Conservation (phyloP, 2,329 filamentous ascomycete genomes). For the Xylaria sp. region DNA sequence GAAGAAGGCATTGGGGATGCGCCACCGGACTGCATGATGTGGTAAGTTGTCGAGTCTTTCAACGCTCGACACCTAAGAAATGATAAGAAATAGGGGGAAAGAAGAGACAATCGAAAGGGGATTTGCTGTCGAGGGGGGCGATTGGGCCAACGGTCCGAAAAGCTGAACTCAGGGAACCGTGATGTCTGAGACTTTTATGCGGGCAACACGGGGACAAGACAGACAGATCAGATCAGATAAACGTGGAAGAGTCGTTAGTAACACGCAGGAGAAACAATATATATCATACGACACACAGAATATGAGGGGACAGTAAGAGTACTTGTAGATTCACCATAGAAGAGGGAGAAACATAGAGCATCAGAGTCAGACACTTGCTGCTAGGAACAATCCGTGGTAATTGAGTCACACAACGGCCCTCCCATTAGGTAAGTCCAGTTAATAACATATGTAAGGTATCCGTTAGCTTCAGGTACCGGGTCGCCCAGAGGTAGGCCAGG, state of each 20-base stretch:
- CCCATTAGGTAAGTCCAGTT: constrained; percentile 19
- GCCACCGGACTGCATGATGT: constrained; percentile 55
- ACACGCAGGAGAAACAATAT: constrained; percentile 22
- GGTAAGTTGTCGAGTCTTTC: constrained; percentile 21
- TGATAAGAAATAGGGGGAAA: not conserved
- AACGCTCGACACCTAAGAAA: not conserved
- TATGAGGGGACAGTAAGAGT: not conserved
- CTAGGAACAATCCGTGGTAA: not conserved
- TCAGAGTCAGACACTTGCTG: constrained; percentile 10
- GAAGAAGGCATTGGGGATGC: constrained; percentile 51
- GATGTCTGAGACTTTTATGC: constrained; percentile 36
- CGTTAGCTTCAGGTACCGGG: constrained; percentile 23
- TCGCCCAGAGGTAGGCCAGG: not conserved
- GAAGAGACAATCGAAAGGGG: not conserved
- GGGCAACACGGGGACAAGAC: constrained; percentile 23
- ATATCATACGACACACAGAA: constrained; percentile 2
- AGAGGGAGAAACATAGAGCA: not conserved
- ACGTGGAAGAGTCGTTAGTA: not conserved
- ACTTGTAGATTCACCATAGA: not conserved
- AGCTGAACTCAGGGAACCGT: constrained; percentile 9
- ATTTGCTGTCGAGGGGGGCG: constrained; percentile 16
- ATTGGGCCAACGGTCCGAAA: not conserved
- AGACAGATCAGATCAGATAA: constrained; percentile 37
- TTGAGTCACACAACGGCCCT: constrained; percentile 22
- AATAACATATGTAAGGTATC: not conserved